phyloP scores from a whole-genome alignment of 495 filamentous ascomycete species.

The Tuber calosporum region DNA sequence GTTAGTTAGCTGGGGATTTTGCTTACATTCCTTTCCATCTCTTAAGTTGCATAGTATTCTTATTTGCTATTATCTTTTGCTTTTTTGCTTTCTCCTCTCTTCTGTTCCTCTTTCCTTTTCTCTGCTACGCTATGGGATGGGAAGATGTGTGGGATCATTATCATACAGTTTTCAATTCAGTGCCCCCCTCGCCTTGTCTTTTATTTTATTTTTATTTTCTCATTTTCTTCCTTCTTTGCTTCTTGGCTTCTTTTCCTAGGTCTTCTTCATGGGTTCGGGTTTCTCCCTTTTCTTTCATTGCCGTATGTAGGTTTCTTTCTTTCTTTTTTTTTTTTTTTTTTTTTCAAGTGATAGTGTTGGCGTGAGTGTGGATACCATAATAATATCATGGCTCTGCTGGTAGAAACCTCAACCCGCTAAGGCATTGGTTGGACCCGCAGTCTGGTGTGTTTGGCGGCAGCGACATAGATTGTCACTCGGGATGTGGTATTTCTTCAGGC shows the following conservation, averaged over 20 bases:
- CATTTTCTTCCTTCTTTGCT: neutral
- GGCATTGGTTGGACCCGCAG: neutral
- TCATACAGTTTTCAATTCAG: neutral
- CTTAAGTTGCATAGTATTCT: neutral
- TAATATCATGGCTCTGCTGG: neutral
- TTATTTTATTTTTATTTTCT: constrained; percentile 7
- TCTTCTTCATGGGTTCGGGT: neutral
- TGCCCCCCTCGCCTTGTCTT: too few species aligned
- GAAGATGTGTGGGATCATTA: constrained; percentile 5
- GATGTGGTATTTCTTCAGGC: neutral
- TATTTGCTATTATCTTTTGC: neutral
- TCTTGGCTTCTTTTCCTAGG: neutral
- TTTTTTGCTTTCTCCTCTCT: too few species aligned
- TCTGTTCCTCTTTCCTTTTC: neutral
- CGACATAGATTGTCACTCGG: neutral
- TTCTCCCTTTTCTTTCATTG: neutral
- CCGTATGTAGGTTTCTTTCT: too few species aligned
- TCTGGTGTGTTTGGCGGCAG: neutral
- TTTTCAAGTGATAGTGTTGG: constrained; percentile 2
- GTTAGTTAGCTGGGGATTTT: neutral
- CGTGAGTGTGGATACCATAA: neutral
- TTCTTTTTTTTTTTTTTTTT: neutral
- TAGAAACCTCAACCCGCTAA: neutral
- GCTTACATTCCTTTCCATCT: neutral
- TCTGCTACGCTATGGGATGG: neutral